Base-by-base conservation (phyloP, 345 rosid genomes). In the Eutrema yunnanense region DNA sequence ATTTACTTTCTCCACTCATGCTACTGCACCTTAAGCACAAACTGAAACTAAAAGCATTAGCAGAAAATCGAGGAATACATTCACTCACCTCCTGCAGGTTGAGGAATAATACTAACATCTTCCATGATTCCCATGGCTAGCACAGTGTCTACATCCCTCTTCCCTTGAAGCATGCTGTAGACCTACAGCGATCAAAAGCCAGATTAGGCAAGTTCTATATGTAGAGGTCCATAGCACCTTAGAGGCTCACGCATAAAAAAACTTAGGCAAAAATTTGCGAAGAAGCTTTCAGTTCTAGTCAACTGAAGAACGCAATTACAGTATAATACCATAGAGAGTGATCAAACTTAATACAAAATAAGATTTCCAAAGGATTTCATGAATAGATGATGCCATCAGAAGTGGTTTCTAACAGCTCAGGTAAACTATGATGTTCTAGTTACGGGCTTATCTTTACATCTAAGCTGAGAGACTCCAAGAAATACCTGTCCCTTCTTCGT, bases 401-500 rank as follows among this genome's bases (percentile, higher is more conserved):
- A 16, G 52, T 69, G 58, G 41, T 4, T 34, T 47, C 9, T 29
- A 14, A 46, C 26, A 54, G 13, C 69, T 8, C 43, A 53, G 7
- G 46, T 50, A 43, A 26, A 26, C n/a, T 44, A 52, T 44, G 43
- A 68, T 51, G 62, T 51, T 27, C 12, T 41, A 37, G 43, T 57
- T 6, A 53, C 30, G 3, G 1, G 49, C 27, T 13, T 61, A 52
- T 70, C 9, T 33, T 22, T 57, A 51, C 46, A 51, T 36, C 26
- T 13, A 44, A 44, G 26, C 46, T 51, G 77, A 61, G 53, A 59
- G 30, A 44, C 53, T 13, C 11, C 11, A 42, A 52, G 50, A 59
- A 33, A 62, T 71, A 92, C 99, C 98, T 92, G 99, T 37, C 98
- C 98, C 79, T 95, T 95, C 81, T 90, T 92, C 55, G 97, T 95